phyloP scores from a whole-genome alignment of 495 filamentous ascomycete genomes.

The Penicillium bialowiezense region DNA sequence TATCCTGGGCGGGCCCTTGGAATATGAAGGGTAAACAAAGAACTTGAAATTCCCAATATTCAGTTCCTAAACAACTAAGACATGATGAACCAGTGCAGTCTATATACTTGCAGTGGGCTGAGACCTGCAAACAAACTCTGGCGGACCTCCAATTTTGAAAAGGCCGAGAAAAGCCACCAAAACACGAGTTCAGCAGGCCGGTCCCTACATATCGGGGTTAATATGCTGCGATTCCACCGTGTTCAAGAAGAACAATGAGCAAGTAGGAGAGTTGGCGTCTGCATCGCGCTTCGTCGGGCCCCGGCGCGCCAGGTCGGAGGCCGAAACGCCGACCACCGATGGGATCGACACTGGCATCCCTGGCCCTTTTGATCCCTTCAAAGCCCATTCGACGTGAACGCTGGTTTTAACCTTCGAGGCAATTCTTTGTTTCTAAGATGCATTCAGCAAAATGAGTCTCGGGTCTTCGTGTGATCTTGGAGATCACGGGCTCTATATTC shows the following conservation, averaged over 20 bases:
- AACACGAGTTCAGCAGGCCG: background rate
- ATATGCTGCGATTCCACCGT: background rate
- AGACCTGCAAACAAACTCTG: background rate
- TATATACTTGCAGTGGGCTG: background rate
- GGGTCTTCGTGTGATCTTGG: no score
- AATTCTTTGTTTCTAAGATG: no score
- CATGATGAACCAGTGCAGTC: no score
- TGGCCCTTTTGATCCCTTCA: no score
- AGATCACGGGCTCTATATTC: no score
- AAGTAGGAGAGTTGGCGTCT: background rate
- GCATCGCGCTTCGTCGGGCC: constrained; percentile 1
- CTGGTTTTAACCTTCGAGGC: no score
- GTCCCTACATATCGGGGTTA: background rate
- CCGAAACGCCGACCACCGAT: constrained; percentile 14
- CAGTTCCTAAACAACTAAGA: no score
- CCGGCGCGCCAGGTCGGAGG: constrained; percentile 1
- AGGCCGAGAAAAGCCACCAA: background rate
- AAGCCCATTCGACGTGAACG: no score
- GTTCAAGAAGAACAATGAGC: background rate
- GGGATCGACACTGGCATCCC: background rate
- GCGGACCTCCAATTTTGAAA: background rate
- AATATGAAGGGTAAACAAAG: background rate
- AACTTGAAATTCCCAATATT: no score
- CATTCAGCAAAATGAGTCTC: no score
- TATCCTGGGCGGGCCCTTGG: no score